Conservation (phyloP, 495 filamentous ascomycete species). For the Amphirosellinia nigrospora region DNA sequence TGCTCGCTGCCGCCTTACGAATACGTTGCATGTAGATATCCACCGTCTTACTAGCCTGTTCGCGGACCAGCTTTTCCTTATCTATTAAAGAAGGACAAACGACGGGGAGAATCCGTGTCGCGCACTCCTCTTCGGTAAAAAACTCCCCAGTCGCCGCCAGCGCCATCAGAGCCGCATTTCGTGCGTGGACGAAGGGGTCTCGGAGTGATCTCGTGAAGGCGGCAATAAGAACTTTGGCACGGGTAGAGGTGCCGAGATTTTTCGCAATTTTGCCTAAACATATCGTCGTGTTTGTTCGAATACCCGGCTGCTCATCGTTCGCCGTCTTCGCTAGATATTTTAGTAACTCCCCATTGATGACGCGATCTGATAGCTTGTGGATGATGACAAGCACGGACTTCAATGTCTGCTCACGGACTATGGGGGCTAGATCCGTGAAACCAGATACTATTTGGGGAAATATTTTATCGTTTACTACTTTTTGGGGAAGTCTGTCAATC, state of each 20-base stretch:
- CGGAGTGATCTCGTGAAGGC: constrained; percentile 88
- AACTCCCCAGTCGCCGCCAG: constrained; percentile 82
- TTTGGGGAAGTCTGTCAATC: constrained; percentile 89
- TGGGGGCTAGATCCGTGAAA: constrained; percentile 87
- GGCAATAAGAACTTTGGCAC: constrained; percentile 88
- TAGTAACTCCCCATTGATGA: constrained; percentile 90
- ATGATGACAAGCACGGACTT: constrained; percentile 89
- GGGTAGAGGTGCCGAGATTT: constrained; percentile 76
- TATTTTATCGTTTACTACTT: constrained; percentile 92
- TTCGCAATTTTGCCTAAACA: constrained; percentile 95
- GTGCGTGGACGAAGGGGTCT: constrained; percentile 92
- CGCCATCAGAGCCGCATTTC: constrained; percentile 86
- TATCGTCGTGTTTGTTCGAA: constrained; percentile 97
- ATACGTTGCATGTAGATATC: constrained; percentile 88
- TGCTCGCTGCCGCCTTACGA: constrained; percentile 72
- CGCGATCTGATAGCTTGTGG: constrained; percentile 86
- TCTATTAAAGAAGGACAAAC: constrained; percentile 81
- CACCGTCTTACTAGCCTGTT: constrained; percentile 88
- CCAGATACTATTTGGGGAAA: constrained; percentile 95
- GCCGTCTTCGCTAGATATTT: constrained; percentile 93
- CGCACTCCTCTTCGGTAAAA: constrained; percentile 91
- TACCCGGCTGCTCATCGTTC: constrained; percentile 97
- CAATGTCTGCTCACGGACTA: constrained; percentile 93
- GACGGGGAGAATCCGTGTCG: constrained; percentile 77
- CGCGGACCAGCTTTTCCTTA: constrained; percentile 90